A percentile compares a stretch with the other conserved stretches of the same genome.
Conservation (phyloP, 768 basidiomycete species). For the Calocybe gangraenosa region DNA sequence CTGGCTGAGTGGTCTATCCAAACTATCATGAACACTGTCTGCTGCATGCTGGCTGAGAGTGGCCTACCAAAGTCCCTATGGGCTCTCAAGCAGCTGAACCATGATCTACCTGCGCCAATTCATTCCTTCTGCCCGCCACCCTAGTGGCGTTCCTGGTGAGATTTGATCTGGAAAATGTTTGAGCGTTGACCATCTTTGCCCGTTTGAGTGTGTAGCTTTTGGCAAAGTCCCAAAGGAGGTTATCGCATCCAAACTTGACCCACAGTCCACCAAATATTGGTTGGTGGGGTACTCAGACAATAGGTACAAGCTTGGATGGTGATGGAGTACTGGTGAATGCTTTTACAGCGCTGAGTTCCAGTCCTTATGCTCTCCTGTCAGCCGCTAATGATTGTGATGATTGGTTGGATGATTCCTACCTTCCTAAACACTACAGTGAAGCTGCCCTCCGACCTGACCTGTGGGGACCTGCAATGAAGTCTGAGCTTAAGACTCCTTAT, state of each 20-base stretch:
- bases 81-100: not conserved
- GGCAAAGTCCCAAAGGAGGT: no score
- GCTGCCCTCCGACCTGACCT: constrained; percentile 14
- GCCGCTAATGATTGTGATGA: not conserved
- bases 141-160: not conserved
- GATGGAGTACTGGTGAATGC: not conserved
- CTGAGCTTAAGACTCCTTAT: constrained; percentile 18
- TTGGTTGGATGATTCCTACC: no score
- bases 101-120: not conserved
- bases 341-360: not conserved
- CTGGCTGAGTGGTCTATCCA: not conserved
- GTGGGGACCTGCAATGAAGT: constrained; percentile 12
- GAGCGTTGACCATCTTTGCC: no score
- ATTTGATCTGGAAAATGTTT: constrained; percentile 9
- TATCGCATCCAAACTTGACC: constrained; percentile 17
- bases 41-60: no score
- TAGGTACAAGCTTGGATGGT: no score
- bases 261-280: constrained; percentile 16
- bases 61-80: no score
- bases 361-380: not conserved
- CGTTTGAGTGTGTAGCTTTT: no score
- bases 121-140: not conserved
- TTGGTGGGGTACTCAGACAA: no score
- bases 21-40: not conserved
- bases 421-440: constrained; percentile 8